These are phyloP conservation scores for Hypoxylon fuscum DNA, from an alignment of 495 filamentous ascomycete genomes.

Conservation along the genomic window DNA sequence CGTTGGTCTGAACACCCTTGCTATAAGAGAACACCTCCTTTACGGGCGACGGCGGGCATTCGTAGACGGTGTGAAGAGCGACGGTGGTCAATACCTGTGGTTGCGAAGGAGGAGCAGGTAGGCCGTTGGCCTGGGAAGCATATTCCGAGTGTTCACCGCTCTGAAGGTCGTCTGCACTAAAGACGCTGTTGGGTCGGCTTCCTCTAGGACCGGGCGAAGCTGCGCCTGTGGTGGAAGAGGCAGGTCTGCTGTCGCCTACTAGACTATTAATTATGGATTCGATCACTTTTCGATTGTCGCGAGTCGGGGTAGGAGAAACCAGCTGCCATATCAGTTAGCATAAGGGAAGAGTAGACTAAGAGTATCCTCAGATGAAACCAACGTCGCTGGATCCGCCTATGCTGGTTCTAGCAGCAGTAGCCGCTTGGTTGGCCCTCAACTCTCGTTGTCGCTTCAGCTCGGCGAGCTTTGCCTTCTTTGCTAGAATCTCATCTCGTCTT, in stretches of 20 bases:
- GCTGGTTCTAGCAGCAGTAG: constrained; percentile 68
- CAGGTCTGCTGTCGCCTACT: constrained; percentile 78
- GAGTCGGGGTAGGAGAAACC: constrained; percentile 71
- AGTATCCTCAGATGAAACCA: constrained; percentile 30
- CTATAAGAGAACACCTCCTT: constrained; percentile 91
- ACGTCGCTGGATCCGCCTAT: constrained; percentile 62
- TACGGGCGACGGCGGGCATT: constrained; percentile 75
- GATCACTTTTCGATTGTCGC: constrained; percentile 80
- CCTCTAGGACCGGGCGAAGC: constrained; percentile 71
- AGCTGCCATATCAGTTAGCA: constrained; percentile 60
- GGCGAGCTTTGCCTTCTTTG: constrained; percentile 92
- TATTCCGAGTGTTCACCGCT: constrained; percentile 74
- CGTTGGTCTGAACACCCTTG: constrained; percentile 89
- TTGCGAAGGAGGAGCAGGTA: constrained; percentile 39
- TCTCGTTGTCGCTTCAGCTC: constrained; percentile 94
- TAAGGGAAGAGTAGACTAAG: constrained; percentile 33
- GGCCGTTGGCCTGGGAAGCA: constrained; percentile 50
- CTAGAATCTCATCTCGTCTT: constrained; percentile 91
- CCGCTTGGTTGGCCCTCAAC: constrained; percentile 73
- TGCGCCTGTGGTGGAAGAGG: constrained; percentile 73
- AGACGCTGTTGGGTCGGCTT: constrained; percentile 84
- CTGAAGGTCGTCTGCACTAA: constrained; percentile 73
- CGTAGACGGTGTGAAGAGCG: constrained; percentile 75
- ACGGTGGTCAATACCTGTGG: constrained; percentile 66
- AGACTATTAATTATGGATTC: constrained; percentile 82